phyloP scores from a whole-genome alignment of 306 rosid species.

The Gleditsia sinensis region DNA sequence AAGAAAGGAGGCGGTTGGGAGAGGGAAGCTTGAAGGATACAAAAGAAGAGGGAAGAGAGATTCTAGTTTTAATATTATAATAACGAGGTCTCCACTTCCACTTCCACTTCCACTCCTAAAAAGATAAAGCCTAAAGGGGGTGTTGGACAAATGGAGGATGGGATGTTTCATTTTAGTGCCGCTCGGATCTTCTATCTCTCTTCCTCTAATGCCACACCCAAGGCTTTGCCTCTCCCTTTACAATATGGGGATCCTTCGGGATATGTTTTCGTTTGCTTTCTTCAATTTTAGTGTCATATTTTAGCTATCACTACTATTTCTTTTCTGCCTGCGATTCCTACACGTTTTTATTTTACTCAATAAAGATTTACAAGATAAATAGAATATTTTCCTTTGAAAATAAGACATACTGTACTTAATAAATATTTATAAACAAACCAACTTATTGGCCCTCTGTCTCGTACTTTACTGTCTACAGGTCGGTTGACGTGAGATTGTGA shows the following conservation, averaged over 20 bases:
- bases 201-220: slow-evolving; percentile 19
- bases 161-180: slow-evolving; percentile 34
- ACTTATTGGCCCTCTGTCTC: no score
- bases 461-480: no score
- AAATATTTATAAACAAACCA: no score
- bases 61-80: slow-evolving; percentile 36
- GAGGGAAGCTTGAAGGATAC: slow-evolving; percentile 62
- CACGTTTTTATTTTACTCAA: no score
- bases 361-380: no score
- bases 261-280: slow-evolving; percentile 36
- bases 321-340: neutral
- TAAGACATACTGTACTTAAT: no score
- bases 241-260: slow-evolving; percentile 44
- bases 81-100: slow-evolving; percentile 55
- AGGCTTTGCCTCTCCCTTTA: neutral
- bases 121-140: slow-evolving; percentile 35
- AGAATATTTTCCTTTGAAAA: no score
- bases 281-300: slow-evolving; percentile 8
- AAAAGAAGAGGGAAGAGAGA: slow-evolving; percentile 59
- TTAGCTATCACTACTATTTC: no score
- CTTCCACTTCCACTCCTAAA: slow-evolving; percentile 45
- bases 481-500: no score
- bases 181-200: slow-evolving; percentile 46
- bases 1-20: slow-evolving; percentile 42
- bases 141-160: slow-evolving; percentile 39